Evolutionary conservation across 176 grass and related monocot species (phyloP).

Genomic region (Elymus sibiricus): DNA sequence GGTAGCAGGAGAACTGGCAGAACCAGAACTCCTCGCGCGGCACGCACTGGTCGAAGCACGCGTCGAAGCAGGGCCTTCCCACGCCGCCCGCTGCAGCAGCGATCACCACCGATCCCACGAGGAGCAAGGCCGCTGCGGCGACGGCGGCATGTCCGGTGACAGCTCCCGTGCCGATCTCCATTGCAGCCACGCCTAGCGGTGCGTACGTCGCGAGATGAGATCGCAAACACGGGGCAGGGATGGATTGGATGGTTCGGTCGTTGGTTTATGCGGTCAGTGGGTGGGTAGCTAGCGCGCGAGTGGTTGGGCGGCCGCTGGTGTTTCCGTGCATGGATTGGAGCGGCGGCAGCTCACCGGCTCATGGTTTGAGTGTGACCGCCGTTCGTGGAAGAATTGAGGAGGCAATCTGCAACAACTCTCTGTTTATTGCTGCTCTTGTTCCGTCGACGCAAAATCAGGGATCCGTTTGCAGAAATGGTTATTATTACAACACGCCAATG

Average conservation of each 20-base stretch:
- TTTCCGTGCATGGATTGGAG: not conserved
- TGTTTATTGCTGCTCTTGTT: not conserved
- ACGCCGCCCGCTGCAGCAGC: not conserved
- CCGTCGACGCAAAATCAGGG: not conserved
- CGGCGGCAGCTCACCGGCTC: not conserved
- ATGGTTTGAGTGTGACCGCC: not conserved
- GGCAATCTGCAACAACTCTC: not conserved
- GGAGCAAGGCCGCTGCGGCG: not conserved
- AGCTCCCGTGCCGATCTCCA: not conserved
- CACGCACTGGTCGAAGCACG: conserved; percentile 50
- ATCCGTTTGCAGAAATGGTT: too few species aligned
- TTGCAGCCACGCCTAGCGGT: not conserved
- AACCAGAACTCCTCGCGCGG: conserved; percentile 37
- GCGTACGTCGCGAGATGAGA: not conserved
- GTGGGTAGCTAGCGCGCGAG: not conserved
- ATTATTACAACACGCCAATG: too few species aligned
- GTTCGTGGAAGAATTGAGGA: not conserved
- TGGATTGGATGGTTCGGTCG: not conserved
- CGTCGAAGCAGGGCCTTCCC: conserved; percentile 27
- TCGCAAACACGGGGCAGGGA: not conserved
- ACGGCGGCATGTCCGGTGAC: not conserved
- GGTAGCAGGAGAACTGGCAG: conserved; percentile 46
- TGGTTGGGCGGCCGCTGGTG: not conserved
- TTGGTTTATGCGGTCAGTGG: not conserved
- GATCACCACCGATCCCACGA: not conserved